Base-by-base conservation (phyloP, 352 stramenopile genomes). In the Saprolegnia parasitica region DNA sequence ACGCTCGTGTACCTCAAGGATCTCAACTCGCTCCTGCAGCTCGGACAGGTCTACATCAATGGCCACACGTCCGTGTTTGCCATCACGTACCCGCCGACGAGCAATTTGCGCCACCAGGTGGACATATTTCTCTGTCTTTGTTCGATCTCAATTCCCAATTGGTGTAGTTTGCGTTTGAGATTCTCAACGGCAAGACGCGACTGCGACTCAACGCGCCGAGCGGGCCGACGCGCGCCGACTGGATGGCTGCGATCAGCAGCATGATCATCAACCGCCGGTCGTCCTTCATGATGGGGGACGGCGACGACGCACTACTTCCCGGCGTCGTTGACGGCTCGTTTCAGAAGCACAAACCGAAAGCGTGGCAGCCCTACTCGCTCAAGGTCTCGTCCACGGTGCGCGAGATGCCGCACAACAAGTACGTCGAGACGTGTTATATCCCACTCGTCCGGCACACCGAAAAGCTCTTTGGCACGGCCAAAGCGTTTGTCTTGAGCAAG, bases 1-100 rank as follows among this genome's bases (percentile, higher is more conserved):
- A 83, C 77, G 45, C 76, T 95, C 10, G 77, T 95, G 20, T 91
- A 86, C 76, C 76, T 95, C 0, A 83, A 81, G 49, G 87, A 95
- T 46, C 72, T 79, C 10, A 76, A 81, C 49, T 92, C 83, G 20
- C 81, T 93, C 58, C 76, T 95, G 18, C 78, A 88, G 55, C 72
- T 90, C 16, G 80, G 72, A 23, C 84, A 93, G 46, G 82, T 86
- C 24, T 68, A 80, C 0, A 91, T 95, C 71, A 84, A 90, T 56
- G 73, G 76, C n/a, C 81, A 92, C 56, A 95, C 87, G 55, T 88
- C 87, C 18, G 68, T 91, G 35, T 52, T 60, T 24, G 52, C 52
- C 1, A 60, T 60, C 35, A 60, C 24, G 35, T 40, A 60, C 35
- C 52, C 52, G 16, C 52, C 52, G 13, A 60, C 11, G 11, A 60